phyloP scores from a whole-genome alignment of 148 eudicot genomes.

The Euryodendron excelsum region DNA sequence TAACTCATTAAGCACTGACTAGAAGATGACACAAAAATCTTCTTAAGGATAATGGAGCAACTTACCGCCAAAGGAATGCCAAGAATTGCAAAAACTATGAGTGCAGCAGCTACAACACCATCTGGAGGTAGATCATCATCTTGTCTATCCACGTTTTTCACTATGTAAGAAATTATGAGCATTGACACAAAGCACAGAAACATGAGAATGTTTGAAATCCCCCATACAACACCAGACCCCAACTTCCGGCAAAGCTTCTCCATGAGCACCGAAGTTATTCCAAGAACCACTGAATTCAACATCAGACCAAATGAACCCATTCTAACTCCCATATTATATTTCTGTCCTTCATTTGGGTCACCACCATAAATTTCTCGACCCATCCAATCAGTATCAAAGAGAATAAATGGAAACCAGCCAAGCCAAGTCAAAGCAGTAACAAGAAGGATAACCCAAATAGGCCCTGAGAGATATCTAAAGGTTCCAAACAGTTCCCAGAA shows the following conservation, averaged over 20 bases:
- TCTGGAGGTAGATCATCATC: conserved; percentile 49
- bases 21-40: neutral
- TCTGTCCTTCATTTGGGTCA: conserved; percentile 68
- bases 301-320: conserved; percentile 88
- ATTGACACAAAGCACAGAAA: conserved; percentile 75
- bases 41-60: conserved; percentile 17
- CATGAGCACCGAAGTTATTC: conserved; percentile 78
- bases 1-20: neutral
- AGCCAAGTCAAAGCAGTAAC: conserved; percentile 86
- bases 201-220: conserved; percentile 80
- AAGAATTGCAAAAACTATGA: conserved; percentile 65
- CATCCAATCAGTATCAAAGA: conserved; percentile 98
- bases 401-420: conserved; percentile 95
- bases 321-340: conserved; percentile 71
- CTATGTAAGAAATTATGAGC: conserved; percentile 57
- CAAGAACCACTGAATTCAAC: conserved; percentile 82
- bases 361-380: conserved; percentile 93
- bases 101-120: conserved; percentile 71
- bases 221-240: conserved; percentile 92
- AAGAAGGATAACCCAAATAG: conserved; percentile 75
- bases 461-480: conserved; percentile 61
- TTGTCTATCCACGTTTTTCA: conserved; percentile 32
- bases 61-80: conserved; percentile 92
- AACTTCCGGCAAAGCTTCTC: conserved; percentile 77
- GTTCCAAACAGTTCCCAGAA: conserved; percentile 92